Evolutionary conservation across 352 stramenopile genomes (phyloP).

Genomic region (Pythium biforme): DNA sequence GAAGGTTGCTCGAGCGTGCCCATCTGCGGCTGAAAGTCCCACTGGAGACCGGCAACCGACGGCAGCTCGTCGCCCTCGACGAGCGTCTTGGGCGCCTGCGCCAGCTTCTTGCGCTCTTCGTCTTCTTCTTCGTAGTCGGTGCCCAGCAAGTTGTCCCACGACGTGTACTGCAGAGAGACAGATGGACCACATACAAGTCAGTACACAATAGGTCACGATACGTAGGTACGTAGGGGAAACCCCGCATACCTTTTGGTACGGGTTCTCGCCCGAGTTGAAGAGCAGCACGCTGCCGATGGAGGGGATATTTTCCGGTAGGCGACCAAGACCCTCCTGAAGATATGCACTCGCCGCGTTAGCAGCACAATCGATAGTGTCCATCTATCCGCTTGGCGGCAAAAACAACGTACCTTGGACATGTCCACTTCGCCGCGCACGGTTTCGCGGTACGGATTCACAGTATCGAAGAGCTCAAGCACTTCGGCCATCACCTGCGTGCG

Average conservation of each 20-base stretch:
- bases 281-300: constrained; percentile 81
- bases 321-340: constrained; percentile 65
- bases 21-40: constrained; percentile 75
- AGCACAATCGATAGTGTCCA: background rate
- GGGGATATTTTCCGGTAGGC: constrained; percentile 78
- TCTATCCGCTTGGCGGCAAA: background rate
- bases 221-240: too few relatives aligned
- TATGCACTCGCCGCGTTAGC: background rate
- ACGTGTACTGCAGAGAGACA: constrained; percentile 66
- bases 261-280: constrained; percentile 88
- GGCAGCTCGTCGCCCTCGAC: constrained; percentile 81
- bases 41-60: constrained; percentile 67
- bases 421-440: constrained; percentile 72
- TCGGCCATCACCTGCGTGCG: constrained; percentile 79
- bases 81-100: constrained; percentile 73
- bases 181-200: too few relatives aligned
- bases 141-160: constrained; percentile 84
- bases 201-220: too few relatives aligned
- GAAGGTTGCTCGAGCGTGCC: constrained; percentile 68
- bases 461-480: constrained; percentile 81
- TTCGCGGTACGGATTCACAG: constrained; percentile 77
- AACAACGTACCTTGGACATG: constrained; percentile 60
- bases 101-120: constrained; percentile 80
- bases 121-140: constrained; percentile 88
- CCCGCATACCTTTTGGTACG: constrained; percentile 79